Evolutionary conservation across 2,329 filamentous ascomycete genomes (phyloP).

Genomic region (Alternaria brassicicola): DNA sequence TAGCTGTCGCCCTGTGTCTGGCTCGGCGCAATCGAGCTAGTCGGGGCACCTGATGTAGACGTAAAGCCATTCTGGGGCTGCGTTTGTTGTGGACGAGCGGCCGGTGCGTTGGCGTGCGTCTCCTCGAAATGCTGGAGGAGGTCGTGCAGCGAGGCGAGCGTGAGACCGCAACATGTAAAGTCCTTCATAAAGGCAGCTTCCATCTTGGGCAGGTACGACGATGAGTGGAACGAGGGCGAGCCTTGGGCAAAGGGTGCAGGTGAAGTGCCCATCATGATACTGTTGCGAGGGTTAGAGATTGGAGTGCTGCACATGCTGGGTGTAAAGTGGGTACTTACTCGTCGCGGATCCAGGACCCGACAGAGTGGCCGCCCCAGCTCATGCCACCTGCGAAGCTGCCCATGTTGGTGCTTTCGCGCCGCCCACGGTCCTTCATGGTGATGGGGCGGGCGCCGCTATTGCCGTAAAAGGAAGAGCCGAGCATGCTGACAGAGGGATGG

Average conservation of each 20-base stretch:
- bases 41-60: constrained; percentile 34
- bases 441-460: constrained; percentile 64
- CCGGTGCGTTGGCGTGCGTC: constrained; percentile 76
- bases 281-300: constrained; percentile 52
- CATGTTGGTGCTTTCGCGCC: constrained; percentile 65
- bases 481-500: constrained; percentile 61
- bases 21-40: constrained; percentile 52
- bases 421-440: constrained; percentile 61
- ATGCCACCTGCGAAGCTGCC: constrained; percentile 75
- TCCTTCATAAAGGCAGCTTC: constrained; percentile 98
- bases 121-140: constrained; percentile 97
- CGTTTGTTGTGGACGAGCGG: constrained; percentile 57
- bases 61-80: constrained; percentile 54
- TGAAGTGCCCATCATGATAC: constrained; percentile 97
- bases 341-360: constrained; percentile 95
- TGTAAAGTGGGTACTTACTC: constrained; percentile 72
- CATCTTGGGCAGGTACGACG: constrained; percentile 93
- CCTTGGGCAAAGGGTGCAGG: constrained; percentile 77
- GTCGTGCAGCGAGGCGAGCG: constrained; percentile 89
- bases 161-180: constrained; percentile 92
- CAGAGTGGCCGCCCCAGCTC: constrained; percentile 96
- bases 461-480: constrained; percentile 59
- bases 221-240: constrained; percentile 95
- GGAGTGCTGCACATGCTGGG: constrained; percentile 2
- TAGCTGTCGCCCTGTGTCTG: constrained; percentile 49